Percentiles rank a stretch among this genome's conserved stretches.
Conservation (phyloP, 257 asterid species). For the Cruciata laevipes region DNA sequence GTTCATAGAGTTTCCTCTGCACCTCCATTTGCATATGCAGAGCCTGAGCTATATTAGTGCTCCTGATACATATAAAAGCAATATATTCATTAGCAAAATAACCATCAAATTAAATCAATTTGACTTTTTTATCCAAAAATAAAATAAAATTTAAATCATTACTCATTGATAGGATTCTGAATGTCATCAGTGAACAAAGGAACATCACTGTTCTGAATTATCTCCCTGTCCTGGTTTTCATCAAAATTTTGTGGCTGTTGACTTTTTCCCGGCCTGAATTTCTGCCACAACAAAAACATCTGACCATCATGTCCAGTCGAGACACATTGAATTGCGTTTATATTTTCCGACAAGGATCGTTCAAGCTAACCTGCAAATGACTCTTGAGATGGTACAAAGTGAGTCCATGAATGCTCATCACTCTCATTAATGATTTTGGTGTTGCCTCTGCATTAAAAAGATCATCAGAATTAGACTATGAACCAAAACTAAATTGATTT, state of each 20-base stretch:
- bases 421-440: conserved; percentile 91
- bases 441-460: conserved; percentile 72
- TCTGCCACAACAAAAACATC: conserved; percentile 38
- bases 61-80: conserved; percentile 25
- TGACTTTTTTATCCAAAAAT: conserved; percentile 6
- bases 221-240: conserved; percentile 35
- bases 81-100: conserved; percentile 9
- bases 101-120: background rate
- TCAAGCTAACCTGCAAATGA: conserved; percentile 61
- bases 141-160: conserved; percentile 15
- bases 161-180: conserved; percentile 57
- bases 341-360: background rate
- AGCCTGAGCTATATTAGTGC: conserved; percentile 50
- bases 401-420: conserved; percentile 80
- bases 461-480: background rate
- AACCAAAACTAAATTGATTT: background rate
- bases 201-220: conserved; percentile 21
- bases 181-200: conserved; percentile 24
- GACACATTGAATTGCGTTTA: background rate
- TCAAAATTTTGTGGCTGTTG: conserved; percentile 41
- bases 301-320: background rate
- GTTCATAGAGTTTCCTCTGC: conserved; percentile 80
- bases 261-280: conserved; percentile 71
- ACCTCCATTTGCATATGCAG: conserved; percentile 87
- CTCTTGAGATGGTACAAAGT: conserved; percentile 95